Percentiles rank a stretch among this genome's conserved stretches.
Conservation (phyloP, 2,329 filamentous ascomycete species). For the Penicillium sp. region DNA sequence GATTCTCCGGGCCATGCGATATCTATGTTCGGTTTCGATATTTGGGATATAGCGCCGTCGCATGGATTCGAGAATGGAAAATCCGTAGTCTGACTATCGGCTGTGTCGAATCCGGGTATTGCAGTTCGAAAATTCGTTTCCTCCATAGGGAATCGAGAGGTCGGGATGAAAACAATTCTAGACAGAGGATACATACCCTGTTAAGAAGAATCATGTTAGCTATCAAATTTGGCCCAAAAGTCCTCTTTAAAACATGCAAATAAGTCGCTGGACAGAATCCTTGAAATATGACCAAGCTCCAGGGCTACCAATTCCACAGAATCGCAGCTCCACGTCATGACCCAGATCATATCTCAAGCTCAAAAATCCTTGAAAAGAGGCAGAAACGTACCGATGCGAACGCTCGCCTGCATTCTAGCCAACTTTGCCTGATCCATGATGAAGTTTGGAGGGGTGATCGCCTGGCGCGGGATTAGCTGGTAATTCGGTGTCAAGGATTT, state of each 20-base stretch:
- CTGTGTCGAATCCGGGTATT: not conserved
- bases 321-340: constrained; percentile 12
- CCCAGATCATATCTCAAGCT: not conserved
- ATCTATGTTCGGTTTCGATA: not conserved
- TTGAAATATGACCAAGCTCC: constrained; percentile 9
- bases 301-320: constrained; percentile 2
- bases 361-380: constrained; percentile 4
- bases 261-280: not conserved
- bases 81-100: not conserved
- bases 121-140: constrained; percentile 5
- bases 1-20: not conserved
- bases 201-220: constrained; percentile 18
- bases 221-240: not conserved
- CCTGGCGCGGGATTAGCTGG: constrained; percentile 20
- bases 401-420: constrained; percentile 64
- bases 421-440: constrained; percentile 67
- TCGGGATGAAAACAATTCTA: not conserved
- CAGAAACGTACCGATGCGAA: constrained; percentile 67
- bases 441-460: constrained; percentile 33
- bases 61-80: not conserved
- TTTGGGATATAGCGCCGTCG: not conserved
- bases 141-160: not conserved
- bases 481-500: constrained; percentile 4
- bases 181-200: constrained; percentile 30
- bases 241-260: not conserved